phyloP scores from a whole-genome alignment of 345 rosid genomes.

The Eutrema heterophyllum region DNA sequence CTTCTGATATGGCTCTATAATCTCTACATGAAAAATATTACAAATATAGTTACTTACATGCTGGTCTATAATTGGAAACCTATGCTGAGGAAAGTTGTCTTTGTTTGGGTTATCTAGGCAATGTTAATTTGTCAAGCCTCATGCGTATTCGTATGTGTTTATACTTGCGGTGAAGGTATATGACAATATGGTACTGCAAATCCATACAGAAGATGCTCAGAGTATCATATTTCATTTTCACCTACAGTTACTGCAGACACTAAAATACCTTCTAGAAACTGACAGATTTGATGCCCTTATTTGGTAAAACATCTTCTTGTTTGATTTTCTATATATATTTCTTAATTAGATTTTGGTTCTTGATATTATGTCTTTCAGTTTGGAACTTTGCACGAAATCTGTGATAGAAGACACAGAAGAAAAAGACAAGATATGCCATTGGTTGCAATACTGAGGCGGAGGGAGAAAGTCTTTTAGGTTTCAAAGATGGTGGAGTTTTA shows the following conservation, averaged over 20 bases:
- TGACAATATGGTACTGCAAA: not conserved
- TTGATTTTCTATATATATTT: slow-evolving; percentile 9
- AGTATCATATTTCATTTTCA: slow-evolving; percentile 9
- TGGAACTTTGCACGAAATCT: slow-evolving; percentile 22
- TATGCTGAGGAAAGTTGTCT: not conserved
- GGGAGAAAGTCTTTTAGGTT: slow-evolving; percentile 27
- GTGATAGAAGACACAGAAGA: slow-evolving; percentile 32
- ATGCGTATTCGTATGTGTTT: slow-evolving; percentile 15
- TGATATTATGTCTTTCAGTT: slow-evolving; percentile 9
- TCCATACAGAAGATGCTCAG: not conserved
- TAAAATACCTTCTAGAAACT: slow-evolving; percentile 8
- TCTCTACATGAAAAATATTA: not conserved
- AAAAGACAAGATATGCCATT: slow-evolving; percentile 30
- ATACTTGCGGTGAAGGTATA: not conserved
- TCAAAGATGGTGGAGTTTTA: slow-evolving; percentile 33
- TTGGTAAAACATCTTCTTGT: slow-evolving; percentile 18
- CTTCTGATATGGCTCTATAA: not conserved
- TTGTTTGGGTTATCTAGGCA: not conserved
- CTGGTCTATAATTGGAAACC: not conserved
- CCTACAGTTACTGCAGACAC: slow-evolving; percentile 17
- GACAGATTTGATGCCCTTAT: slow-evolving; percentile 23
- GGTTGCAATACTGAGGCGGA: slow-evolving; percentile 12
- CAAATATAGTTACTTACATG: not conserved
- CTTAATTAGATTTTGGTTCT: slow-evolving; percentile 21
- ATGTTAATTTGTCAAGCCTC: not conserved